Evolutionary conservation across 2,329 filamentous ascomycete genomes (phyloP).

Genomic region (Trichoderma lentiforme): DNA sequence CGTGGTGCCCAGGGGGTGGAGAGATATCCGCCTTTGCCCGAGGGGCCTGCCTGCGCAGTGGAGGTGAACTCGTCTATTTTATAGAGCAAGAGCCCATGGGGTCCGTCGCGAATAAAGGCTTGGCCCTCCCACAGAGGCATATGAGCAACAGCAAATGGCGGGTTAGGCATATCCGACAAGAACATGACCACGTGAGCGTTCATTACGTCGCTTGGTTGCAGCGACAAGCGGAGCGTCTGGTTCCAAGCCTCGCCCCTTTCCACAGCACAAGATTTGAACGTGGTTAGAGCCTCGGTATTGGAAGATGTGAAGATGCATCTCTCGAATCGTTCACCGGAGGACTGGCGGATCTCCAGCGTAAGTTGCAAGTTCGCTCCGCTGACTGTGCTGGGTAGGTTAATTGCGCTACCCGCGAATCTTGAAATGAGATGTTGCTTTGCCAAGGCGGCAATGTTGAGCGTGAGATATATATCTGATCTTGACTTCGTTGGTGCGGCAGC

Average conservation of each 20-base stretch:
- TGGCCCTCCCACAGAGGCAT: constrained; percentile 91
- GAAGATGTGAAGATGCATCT: constrained; percentile 84
- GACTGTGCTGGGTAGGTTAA: constrained; percentile 60
- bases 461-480: constrained; percentile 93
- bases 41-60: constrained; percentile 55
- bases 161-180: constrained; percentile 78
- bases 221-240: constrained; percentile 77
- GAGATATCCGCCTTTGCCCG: constrained; percentile 82
- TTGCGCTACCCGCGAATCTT: constrained; percentile 68
- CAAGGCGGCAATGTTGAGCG: constrained; percentile 73
- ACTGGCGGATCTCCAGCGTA: constrained; percentile 80
- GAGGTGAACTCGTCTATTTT: constrained; percentile 89
- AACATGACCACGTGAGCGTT: constrained; percentile 86
- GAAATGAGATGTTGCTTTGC: constrained; percentile 70
- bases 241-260: constrained; percentile 82
- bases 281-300: constrained; percentile 73
- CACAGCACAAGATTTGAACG: constrained; percentile 81
- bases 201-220: constrained; percentile 76
- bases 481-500: constrained; percentile 84
- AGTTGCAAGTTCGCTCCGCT: constrained; percentile 77
- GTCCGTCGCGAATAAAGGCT: constrained; percentile 83
- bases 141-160: constrained; percentile 87
- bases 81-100: constrained; percentile 79
- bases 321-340: constrained; percentile 77
- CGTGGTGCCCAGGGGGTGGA: constrained; percentile 74